Conservation (phyloP, 345 rosid genomes). For the Syzygium jambos region DNA sequence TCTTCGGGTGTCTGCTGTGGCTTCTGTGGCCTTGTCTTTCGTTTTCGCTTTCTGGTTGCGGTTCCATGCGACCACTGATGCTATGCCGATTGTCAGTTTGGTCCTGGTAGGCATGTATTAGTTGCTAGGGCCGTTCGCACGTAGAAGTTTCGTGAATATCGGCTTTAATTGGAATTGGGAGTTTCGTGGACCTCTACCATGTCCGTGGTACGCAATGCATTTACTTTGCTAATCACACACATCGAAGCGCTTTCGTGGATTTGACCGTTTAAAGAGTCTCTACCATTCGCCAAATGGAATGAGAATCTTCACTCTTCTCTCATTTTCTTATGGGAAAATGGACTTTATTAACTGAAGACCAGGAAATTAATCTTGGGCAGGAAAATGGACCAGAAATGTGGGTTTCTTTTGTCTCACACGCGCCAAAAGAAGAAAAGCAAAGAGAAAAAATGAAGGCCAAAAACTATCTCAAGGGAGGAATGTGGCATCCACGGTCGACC, state of each 20-base stretch:
- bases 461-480: neutral
- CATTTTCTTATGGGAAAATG: neutral
- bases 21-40: neutral
- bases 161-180: neutral
- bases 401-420: neutral
- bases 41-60: neutral
- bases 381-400: neutral
- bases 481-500: conserved; percentile 6
- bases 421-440: neutral
- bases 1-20: neutral
- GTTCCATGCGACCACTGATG: neutral
- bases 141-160: neutral
- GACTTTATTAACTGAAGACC: neutral
- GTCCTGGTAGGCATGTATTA: neutral
- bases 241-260: neutral
- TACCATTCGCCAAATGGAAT: neutral
- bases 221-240: neutral
- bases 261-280: neutral
- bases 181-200: neutral
- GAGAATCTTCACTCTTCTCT: neutral
- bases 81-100: neutral
- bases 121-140: neutral
- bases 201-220: neutral
- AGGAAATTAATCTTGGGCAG: neutral
- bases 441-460: neutral